Conservation (phyloP, 352 stramenopile genomes). For the Phytophthora agathidicida region DNA sequence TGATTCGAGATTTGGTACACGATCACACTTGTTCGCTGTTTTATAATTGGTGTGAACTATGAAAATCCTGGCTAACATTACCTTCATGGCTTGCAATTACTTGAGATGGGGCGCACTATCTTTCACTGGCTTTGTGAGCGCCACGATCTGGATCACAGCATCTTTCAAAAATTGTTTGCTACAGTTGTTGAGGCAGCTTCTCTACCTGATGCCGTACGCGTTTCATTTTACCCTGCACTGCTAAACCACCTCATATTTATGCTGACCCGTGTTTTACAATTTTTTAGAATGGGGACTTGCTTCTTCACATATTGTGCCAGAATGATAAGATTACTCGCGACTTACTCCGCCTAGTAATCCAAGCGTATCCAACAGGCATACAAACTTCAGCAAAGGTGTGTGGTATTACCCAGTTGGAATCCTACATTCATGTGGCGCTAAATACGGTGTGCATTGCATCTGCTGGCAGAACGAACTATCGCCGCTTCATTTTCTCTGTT, state of each 20-base stretch:
- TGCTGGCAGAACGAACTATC: slow-evolving; percentile 43
- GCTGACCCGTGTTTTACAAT: slow-evolving; percentile 1
- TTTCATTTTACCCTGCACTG: not conserved
- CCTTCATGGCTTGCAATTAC: not conserved
- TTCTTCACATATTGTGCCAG: slow-evolving; percentile 62
- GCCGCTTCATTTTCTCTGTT: slow-evolving; percentile 56
- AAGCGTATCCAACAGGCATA: slow-evolving; percentile 35
- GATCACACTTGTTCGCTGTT: not conserved
- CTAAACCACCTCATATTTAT: not conserved
- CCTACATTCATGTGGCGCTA: not conserved
- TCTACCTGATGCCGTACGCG: slow-evolving; percentile 21
- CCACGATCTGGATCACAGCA: slow-evolving; percentile 19
- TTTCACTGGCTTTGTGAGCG: slow-evolving; percentile 66
- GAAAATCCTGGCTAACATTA: slow-evolving; percentile 9
- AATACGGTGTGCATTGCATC: not conserved
- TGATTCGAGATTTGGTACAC: slow-evolving; percentile 46
- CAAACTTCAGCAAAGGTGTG: slow-evolving; percentile 39
- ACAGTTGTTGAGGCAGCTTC: slow-evolving; percentile 14
- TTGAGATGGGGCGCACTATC: slow-evolving; percentile 51
- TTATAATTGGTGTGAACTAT: not conserved
- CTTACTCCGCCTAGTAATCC: slow-evolving; percentile 39
- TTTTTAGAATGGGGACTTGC: slow-evolving; percentile 54
- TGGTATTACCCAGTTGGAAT: not conserved
- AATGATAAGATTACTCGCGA: slow-evolving; percentile 38
- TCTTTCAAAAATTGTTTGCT: slow-evolving; percentile 35